Percentiles rank a stretch among this genome's conserved stretches.
phyloP scores from a whole-genome alignment of 2,329 filamentous ascomycete genomes.

The Orbilia ellipsospora region DNA sequence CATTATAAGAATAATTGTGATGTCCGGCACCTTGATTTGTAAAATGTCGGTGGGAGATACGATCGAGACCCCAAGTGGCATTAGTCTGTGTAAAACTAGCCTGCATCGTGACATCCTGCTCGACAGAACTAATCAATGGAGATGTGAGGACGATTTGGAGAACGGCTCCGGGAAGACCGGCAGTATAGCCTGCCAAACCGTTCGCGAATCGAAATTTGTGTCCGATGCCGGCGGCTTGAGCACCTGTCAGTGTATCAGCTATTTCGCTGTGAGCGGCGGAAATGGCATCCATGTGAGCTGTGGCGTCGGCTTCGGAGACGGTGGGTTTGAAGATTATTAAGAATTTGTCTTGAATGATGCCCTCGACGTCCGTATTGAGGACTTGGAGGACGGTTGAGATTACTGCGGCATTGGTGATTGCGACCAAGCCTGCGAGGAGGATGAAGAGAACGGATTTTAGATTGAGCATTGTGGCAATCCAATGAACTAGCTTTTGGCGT shows the following conservation, averaged over 20 bases:
- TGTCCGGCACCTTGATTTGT: conserved; percentile 4
- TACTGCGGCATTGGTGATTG: too few relatives aligned
- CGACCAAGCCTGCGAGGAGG: too few relatives aligned
- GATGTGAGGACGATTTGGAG: conserved; percentile 50
- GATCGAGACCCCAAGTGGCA: conserved; percentile 58
- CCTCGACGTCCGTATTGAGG: background rate
- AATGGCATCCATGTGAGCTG: conserved; percentile 44
- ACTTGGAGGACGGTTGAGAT: background rate
- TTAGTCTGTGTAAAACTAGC: conserved; percentile 25
- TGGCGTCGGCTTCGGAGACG: conserved; percentile 34
- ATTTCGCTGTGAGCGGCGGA: conserved; percentile 30
- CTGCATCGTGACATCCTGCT: conserved; percentile 49
- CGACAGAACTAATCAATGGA: conserved; percentile 55
- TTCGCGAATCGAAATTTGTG: conserved; percentile 38
- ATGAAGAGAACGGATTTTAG: too few relatives aligned
- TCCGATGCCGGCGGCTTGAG: conserved; percentile 16
- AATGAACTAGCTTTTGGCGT: too few relatives aligned
- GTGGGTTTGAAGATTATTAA: conserved; percentile 56
- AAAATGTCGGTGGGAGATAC: conserved; percentile 58
- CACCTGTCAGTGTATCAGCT: conserved; percentile 6
- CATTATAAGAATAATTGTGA: conserved; percentile 59
- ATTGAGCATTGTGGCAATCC: too few relatives aligned
- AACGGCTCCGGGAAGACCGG: conserved; percentile 42
- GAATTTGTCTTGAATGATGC: conserved; percentile 49
- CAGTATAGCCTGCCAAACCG: conserved; percentile 48